phyloP scores from a whole-genome alignment of 192 early-diverging fungal genomes.

The Dispira parvispora region DNA sequence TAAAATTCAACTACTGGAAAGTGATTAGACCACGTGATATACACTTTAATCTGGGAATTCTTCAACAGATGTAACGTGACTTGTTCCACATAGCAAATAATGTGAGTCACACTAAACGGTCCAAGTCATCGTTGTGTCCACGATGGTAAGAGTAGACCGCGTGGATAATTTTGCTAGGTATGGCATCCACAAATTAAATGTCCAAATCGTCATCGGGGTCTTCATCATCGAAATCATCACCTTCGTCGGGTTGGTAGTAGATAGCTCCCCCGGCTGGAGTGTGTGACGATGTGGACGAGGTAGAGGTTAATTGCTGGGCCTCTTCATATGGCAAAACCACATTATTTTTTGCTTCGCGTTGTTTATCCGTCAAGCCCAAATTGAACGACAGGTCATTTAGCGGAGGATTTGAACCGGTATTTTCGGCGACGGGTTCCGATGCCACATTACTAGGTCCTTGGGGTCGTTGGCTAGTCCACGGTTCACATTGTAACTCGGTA shows the following conservation, averaged over 20 bases:
- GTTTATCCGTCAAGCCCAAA: constrained; percentile 64
- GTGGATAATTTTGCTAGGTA: no score
- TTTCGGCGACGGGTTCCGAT: background rate
- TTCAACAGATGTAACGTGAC: no score
- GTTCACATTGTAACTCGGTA: background rate
- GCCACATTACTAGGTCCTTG: background rate
- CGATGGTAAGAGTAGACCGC: no score
- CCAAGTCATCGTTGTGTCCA: no score
- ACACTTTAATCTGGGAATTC: no score
- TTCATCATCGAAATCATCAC: constrained; percentile 81
- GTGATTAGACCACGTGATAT: no score
- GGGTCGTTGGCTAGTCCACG: background rate
- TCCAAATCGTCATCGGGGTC: constrained; percentile 85
- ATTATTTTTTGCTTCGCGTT: constrained; percentile 50
- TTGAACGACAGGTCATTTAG: constrained; percentile 75
- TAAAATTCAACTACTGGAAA: no score
- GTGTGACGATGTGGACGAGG: no score
- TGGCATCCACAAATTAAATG: constrained; percentile 31
- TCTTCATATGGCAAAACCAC: constrained; percentile 57
- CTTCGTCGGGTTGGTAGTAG: constrained; percentile 71
- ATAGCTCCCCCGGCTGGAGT: constrained; percentile 21
- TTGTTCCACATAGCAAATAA: no score
- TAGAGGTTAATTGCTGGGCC: constrained; percentile 37
- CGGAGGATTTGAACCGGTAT: constrained; percentile 30
- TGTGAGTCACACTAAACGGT: no score